Conservation (phyloP, 2,329 filamentous ascomycete genomes). For the Cytospora piceicola region DNA sequence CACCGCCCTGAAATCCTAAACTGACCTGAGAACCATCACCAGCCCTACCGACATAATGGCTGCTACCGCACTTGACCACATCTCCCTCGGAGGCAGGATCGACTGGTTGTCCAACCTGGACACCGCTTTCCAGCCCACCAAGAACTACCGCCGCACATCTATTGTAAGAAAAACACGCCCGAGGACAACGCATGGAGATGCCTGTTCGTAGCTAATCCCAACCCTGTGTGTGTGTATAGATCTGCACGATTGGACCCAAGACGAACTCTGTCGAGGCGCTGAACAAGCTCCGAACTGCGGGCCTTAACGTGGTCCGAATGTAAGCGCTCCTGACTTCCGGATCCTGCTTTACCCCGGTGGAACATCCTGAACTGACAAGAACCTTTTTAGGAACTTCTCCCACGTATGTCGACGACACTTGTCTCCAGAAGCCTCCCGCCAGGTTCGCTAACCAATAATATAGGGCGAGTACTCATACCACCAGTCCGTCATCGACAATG, state of each 20-base stretch:
- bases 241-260: constrained; percentile 98
- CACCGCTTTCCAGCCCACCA: constrained; percentile 83
- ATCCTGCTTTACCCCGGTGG: neutral
- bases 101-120: constrained; percentile 74
- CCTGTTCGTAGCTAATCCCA: constrained; percentile 8
- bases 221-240: constrained; percentile 45
- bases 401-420: constrained; percentile 28
- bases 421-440: neutral
- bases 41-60: constrained; percentile 49
- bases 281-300: constrained; percentile 86
- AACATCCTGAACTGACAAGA: constrained; percentile 13
- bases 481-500: constrained; percentile 96
- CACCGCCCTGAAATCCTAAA: neutral
- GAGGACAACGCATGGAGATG: neutral
- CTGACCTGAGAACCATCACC: neutral
- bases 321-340: constrained; percentile 51
- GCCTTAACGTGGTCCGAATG: constrained; percentile 99
- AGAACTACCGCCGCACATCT: constrained; percentile 92
- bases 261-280: constrained; percentile 98
- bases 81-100: constrained; percentile 73
- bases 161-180: constrained; percentile 52
- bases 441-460: constrained; percentile 40
- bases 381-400: constrained; percentile 29
- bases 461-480: constrained; percentile 85
- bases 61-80: constrained; percentile 80